Base-by-base conservation (phyloP, 1,284 basidiomycete genomes). In the Malassezia arunalokei region DNA sequence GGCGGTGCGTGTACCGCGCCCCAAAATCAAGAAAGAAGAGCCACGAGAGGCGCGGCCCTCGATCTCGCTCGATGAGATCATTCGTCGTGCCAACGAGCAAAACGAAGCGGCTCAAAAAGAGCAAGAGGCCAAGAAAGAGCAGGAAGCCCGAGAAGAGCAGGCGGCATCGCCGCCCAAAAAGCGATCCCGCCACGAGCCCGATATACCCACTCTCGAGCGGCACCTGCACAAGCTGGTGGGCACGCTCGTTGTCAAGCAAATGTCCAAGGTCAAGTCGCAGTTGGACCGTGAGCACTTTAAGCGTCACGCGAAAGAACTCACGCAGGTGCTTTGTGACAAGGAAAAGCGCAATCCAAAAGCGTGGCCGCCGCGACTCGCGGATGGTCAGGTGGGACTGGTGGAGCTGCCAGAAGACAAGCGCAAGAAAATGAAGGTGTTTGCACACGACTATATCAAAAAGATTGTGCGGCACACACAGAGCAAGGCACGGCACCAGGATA, bases 261-360 rank as follows among this genome's bases (percentile, higher is more conserved):
- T 96, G 86, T 86, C 84, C 47, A 92, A 90, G 76, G 83, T 94
- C 73, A 80, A 83, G 60, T 79, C 84, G 51, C 76, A 82, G 53
- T 80, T 96, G 75, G 84, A 87, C 51, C 80, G 82, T 51, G 89
- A 94, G 5, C 76, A 79, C 47, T 96, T 98, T 79, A 98, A 99
- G 79, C 84, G 84, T 68, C 83, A 94, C 68, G 92, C 94, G 6
- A 89, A 89, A 70, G 88, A 96, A 80, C 77, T 87, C 52, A 86
- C 90, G 0, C 79, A 83, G 54, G 73, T 86, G 31, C 83, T 98
- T 47, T 80, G 83, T 14, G 84, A 88, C 52, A 96, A 94, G 75
- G 94, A 98, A 78, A 91, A 89, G 76, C 90, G 87, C 71, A 65
- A 65, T 20, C 63, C 64, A 29, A 66, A 67, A 28, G 54, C 57